Percentiles rank a stretch among this genome's conserved stretches.
These are phyloP conservation scores for Rehmannia glutinosa DNA, from an alignment of 257 asterid genomes.

Conservation along the genomic window DNA sequence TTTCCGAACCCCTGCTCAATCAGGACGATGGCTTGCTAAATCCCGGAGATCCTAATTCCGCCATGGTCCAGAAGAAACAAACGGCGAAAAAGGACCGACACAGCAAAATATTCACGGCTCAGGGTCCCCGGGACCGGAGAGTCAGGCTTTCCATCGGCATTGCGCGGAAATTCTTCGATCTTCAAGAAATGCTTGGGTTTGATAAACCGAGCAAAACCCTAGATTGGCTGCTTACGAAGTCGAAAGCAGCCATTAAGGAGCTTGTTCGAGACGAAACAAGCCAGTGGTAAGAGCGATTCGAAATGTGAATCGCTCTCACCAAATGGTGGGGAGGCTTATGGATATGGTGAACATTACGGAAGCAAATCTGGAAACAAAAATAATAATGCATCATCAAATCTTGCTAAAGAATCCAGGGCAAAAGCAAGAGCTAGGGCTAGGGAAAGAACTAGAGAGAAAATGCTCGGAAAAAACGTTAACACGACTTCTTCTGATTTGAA, in stretches of 20 bases:
- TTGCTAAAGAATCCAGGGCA: slow-evolving; percentile 53
- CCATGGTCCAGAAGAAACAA: slow-evolving; percentile 5
- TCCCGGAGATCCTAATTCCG: slow-evolving; percentile 17
- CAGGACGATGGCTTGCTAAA: slow-evolving; percentile 5
- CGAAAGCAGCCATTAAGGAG: slow-evolving; percentile 66
- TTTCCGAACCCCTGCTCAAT: background rate
- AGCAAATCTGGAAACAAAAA: background rate
- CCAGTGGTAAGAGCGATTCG: background rate
- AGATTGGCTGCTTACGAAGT: slow-evolving; percentile 76
- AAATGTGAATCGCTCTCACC: slow-evolving; percentile 1
- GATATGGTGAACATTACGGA: too few relatives aligned
- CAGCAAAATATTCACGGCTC: slow-evolving; percentile 77
- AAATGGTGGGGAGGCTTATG: background rate
- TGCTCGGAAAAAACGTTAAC: slow-evolving; percentile 6
- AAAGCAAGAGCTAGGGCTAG: slow-evolving; percentile 93
- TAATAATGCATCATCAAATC: background rate
- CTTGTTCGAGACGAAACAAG: slow-evolving; percentile 30
- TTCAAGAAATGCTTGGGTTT: slow-evolving; percentile 73
- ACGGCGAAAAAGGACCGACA: slow-evolving; percentile 53
- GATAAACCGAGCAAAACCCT: slow-evolving; percentile 92
- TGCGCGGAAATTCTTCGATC: slow-evolving; percentile 82
- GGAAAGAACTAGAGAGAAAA: slow-evolving; percentile 70
- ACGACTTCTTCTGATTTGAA: background rate
- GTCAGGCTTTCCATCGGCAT: slow-evolving; percentile 79
- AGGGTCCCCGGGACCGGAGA: slow-evolving; percentile 79